Percentiles rank a stretch among this genome's conserved stretches.
Evolutionary conservation across 1,284 basidiomycete species (phyloP).

Genomic region (Ustilago trichophora): DNA sequence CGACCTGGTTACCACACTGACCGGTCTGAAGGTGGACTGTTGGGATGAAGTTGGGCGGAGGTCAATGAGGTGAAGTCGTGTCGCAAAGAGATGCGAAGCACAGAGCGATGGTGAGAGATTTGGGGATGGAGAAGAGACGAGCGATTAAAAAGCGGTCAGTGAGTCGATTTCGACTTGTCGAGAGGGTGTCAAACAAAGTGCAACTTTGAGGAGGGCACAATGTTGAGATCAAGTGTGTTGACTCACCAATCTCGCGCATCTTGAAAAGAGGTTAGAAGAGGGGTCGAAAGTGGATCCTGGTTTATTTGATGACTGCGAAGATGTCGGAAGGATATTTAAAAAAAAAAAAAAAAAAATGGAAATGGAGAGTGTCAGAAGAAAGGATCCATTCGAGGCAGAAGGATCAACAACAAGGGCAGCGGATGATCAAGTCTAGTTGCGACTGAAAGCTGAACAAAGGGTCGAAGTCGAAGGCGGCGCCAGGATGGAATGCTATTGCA

Average conservation of each 20-base stretch:
- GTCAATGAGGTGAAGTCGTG: no score
- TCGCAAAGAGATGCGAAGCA: neutral
- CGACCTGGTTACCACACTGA: slow-evolving; percentile 67
- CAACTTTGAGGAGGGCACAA: neutral
- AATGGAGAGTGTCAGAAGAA: slow-evolving; percentile 3
- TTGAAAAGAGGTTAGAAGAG: slow-evolving; percentile 35
- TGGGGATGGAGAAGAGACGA: no score
- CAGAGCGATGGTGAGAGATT: no score
- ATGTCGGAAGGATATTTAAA: neutral
- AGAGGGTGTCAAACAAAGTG: no score
- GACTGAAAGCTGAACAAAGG: no score
- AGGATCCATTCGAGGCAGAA: neutral
- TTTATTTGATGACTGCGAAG: slow-evolving; percentile 15
- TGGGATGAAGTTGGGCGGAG: neutral
- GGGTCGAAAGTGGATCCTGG: slow-evolving; percentile 19
- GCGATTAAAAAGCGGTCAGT: neutral
- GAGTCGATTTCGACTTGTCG: neutral
- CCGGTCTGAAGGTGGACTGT: slow-evolving; percentile 66
- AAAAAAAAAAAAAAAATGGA: neutral
- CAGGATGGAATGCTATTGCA: no score
- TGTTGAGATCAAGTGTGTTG: neutral
- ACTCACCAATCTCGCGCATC: slow-evolving; percentile 57
- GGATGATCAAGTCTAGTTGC: no score
- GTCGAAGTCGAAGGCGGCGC: no score
- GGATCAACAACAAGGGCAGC: no score